Base-by-base conservation (phyloP, 768 basidiomycete species). In the Baorangia bicolor region DNA sequence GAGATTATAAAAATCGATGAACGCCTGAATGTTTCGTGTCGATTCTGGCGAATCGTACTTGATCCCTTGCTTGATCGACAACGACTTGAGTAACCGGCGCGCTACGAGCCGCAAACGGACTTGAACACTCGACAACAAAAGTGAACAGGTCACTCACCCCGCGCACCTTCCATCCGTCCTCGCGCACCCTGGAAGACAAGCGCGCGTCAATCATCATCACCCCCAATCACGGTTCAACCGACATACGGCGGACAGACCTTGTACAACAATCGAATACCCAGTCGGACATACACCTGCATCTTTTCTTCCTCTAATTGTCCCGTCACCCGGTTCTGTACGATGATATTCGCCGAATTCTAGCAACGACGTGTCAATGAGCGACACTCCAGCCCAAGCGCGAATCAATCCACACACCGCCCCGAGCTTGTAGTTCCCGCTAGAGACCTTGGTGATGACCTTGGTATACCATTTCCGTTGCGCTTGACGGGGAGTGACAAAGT, bases 391-490 rank as follows among this genome's bases (percentile, higher is more conserved):
- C 6, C 13, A 42, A 28, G 55, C 9, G 2, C 2, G 18, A 46
- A 13, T n/a, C 14, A 40, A 11, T 27, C 23, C 27, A 52, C 86
- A 49, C 60, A 90, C 92, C 62, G 96, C 96, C 0, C 96, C 96
- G 27, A 98, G 81, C 62, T 81, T 82, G 74, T 98, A 98, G 53
- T 88, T 82, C 11, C 95, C 96, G 59, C 83, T 84, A 0, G 90
- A 88, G 6, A 97, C 84, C 74, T 94, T 94, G 23, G 83, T 80
- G 50, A 98, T 81, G 37, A 98, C 81, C 76, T 88, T 92, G 58
- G 93, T 94, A 67, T 95, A 90, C 89, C 93, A 98, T 75, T 99
- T 99, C 66, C 96, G 78, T 77, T 98, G 95, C 58, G 96, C 96
- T 75, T 97, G 94, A 60, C 82, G 86, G 6, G 92, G 88, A 0